Evolutionary conservation across 1,139 yeast species (phyloP), one percentile per base, ranked within the genome.

Genomic region (Barnettozyma hawaiiensis): DNA sequence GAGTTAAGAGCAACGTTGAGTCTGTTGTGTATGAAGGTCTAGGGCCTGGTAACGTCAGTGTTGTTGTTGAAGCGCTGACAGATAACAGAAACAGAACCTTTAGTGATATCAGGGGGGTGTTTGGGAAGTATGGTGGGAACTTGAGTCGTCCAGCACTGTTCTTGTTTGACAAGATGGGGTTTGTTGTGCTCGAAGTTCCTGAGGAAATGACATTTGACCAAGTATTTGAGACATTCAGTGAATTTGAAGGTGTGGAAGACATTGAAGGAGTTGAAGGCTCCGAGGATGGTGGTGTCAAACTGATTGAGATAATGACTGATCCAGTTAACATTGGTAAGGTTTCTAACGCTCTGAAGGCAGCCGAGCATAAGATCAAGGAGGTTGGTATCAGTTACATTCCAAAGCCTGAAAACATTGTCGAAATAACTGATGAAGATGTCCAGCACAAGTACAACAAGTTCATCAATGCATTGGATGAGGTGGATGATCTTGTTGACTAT

Each of bases 11-110:
- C 23, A 62, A 66, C 14, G 67, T 71, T 21, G 80, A 75, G 39
- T 63, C 71, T 14, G 78, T 75, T 26, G 43, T 49, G 2, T 92
- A 90, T 63, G 98, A 92, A 61, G 96, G 92, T 20, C 70, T 89
- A 63, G 97, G 94, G 0, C 96, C 97, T 0, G 95, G 90, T 2
- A 96, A 96, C 1, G 86, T 85, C 4, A 87, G 96, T 0, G 70
- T 89, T 41, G 75, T 92, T 5, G 76, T 89, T 8, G 96, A 86
- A 56, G 90, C 95, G 0, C 69, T 80, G 41, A 90, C 97, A 0
- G 97, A 90, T 61, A 92, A 87, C 63, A 86, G 85, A 62, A 81
- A 85, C 44, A 69, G 97, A 43, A 82, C 97, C 0, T 76, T 89
- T 23, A 81, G 85, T 21, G 70, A 74, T 43, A 82, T 92, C 6